Percentiles rank a stretch among this genome's conserved stretches.
Evolutionary conservation across 306 rosid species (phyloP).

Genomic region (Vigna angularis): DNA sequence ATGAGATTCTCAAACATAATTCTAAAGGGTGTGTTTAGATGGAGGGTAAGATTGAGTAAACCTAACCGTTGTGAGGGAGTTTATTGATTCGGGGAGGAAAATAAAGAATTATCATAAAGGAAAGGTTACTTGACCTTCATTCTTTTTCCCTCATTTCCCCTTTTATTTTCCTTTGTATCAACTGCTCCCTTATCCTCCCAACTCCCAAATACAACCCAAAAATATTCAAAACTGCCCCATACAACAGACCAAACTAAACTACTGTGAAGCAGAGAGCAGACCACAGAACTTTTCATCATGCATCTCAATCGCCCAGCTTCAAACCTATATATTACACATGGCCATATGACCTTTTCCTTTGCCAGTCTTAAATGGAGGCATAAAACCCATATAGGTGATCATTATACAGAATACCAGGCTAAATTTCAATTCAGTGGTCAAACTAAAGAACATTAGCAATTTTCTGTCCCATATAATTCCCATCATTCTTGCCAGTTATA

Average conservation of each 20-base stretch:
- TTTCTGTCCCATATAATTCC: background rate
- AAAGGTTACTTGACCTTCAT: background rate
- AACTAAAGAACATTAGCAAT: background rate
- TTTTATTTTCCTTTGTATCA: background rate
- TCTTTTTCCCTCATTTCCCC: background rate
- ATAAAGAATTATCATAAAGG: constrained; percentile 14
- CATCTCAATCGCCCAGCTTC: background rate
- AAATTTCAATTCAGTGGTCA: constrained; percentile 9
- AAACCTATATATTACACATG: background rate
- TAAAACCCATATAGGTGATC: background rate
- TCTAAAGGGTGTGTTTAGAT: constrained; percentile 9
- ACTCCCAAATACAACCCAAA: background rate
- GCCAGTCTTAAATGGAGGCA: background rate
- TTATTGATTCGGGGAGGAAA: background rate
- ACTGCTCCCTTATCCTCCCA: background rate
- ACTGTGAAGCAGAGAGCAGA: background rate
- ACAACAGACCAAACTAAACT: background rate
- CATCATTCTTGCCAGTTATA: constrained; percentile 6
- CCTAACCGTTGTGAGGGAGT: constrained; percentile 13
- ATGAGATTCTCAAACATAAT: constrained; percentile 12
- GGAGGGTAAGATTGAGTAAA: constrained; percentile 23
- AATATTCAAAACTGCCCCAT: background rate
- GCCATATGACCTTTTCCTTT: background rate
- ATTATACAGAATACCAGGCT: constrained; percentile 14
- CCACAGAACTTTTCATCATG: constrained; percentile 6